Evolutionary conservation across 2,329 filamentous ascomycete genomes (phyloP), one percentile per base, ranked within the genome.

Genomic region (Fusarium sp.): DNA sequence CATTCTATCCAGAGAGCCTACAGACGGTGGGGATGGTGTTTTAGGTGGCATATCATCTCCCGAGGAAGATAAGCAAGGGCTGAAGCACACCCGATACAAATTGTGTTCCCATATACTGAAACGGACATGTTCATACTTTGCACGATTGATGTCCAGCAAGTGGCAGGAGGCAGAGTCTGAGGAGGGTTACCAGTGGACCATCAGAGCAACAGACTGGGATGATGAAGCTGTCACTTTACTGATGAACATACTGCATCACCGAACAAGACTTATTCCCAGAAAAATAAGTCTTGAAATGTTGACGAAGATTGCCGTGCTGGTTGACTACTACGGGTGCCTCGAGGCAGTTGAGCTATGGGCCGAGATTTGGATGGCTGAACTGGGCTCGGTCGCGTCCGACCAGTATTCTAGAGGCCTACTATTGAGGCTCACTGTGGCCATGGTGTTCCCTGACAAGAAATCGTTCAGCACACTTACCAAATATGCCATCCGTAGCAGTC

Each of bases 371-470:
- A 53, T 37, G 1, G 30, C 39, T 2, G 19, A 37, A 0, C 1
- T 53, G 5, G 8, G 1, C 2, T 1, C 1, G 5, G 15, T 52
- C 0, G 11, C 22, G 8, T 2, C 3, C 0, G 11, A 46, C 9
- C 14, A 26, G 6, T 56, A 32, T 14, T 56, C 28, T 2, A 30
- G 47, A 1, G 28, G 22, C 0, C 2, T 53, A 2, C 30, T 56
- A 5, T 5, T 53, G 0, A 37, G 26, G 6, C 3, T 53, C 3
- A 17, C 30, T 0, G 19, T 53, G 0, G 13, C 6, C 3, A 44
- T 3, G 54, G 15, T 37, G 0, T 37, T 56, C n/a, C 37, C 11
- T 2, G 39, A 44, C 9, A 1, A 37, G 1, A 2, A n/a, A 14
- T 9, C 17, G 4, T 37, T 37, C 17, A 7, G 2, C 3, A 7